These are phyloP conservation scores for Backusella luteola DNA, from an alignment of 192 early-diverging fungal genomes.

Conservation along the genomic window DNA sequence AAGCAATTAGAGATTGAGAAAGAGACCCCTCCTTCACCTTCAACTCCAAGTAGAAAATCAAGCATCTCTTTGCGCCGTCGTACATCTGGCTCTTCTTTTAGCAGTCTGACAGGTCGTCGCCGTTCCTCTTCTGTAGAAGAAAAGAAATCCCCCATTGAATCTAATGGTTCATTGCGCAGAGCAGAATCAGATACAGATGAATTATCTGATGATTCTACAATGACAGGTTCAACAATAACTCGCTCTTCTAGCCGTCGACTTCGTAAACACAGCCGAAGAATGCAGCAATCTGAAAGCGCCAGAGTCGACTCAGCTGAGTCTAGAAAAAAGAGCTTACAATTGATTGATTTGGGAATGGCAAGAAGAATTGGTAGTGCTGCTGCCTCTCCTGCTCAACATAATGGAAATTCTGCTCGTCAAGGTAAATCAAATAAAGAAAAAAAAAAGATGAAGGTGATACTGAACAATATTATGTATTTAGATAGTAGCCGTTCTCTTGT, in stretches of 20 bases:
- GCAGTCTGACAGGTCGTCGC: not conserved
- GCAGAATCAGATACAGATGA: constrained; percentile 2
- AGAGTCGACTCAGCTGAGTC: not conserved
- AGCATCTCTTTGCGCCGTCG: constrained; percentile 8
- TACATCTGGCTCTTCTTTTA: constrained; percentile 1
- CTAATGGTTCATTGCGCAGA: not conserved
- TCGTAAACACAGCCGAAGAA: not conserved
- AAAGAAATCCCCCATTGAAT: not conserved
- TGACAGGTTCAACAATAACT: not conserved
- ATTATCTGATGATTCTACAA: not conserved
- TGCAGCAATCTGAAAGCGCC: not conserved
- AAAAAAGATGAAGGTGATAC: not conserved
- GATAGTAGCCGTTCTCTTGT: constrained; percentile 10
- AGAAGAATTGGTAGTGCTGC: constrained; percentile 12
- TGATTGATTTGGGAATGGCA: constrained; percentile 8
- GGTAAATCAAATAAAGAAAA: not conserved
- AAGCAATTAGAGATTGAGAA: not conserved
- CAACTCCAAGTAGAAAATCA: not conserved
- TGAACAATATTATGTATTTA: not conserved
- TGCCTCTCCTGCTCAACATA: not conserved
- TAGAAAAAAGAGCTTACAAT: constrained; percentile 4
- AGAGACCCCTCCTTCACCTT: not conserved
- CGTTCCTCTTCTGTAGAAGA: constrained; percentile 11
- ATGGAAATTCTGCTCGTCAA: not conserved
- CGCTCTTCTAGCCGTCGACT: not conserved